These are phyloP conservation scores for Salix arbutifolia DNA, from an alignment of 345 rosid genomes.

Conservation along the genomic window DNA sequence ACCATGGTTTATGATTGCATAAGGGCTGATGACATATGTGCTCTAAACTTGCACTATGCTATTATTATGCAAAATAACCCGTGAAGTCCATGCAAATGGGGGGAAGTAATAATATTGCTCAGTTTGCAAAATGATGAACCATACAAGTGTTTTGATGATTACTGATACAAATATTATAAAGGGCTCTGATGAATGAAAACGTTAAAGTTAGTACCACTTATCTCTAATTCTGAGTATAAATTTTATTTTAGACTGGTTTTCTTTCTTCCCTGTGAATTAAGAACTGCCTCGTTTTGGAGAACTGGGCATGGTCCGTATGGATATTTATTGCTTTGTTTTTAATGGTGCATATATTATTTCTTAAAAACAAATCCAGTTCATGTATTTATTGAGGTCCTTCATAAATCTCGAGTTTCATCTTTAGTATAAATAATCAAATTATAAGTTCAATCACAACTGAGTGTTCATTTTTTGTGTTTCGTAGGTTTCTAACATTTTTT, in stretches of 20 bases:
- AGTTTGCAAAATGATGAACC: neutral
- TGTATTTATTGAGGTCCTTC: neutral
- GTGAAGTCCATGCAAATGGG: neutral
- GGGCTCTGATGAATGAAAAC: neutral
- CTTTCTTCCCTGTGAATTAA: neutral
- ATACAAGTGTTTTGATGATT: neutral
- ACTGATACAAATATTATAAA: neutral
- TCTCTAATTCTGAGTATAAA: neutral
- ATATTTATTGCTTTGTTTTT: neutral
- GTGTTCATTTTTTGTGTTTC: neutral
- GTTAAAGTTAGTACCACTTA: neutral
- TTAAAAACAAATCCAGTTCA: neutral
- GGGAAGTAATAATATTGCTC: neutral
- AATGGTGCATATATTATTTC: neutral
- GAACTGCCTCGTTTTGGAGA: neutral
- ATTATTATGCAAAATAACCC: neutral
- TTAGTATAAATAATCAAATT: neutral
- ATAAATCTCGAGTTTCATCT: neutral
- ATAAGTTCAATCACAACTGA: neutral
- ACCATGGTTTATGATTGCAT: neutral
- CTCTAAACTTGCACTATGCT: neutral
- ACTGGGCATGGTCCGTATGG: neutral
- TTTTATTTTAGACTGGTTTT: neutral
- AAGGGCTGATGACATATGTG: neutral
- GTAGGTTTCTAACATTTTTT: neutral